phyloP scores from a whole-genome alignment of 495 filamentous ascomycete species.

The Aspergillus asperescens region DNA sequence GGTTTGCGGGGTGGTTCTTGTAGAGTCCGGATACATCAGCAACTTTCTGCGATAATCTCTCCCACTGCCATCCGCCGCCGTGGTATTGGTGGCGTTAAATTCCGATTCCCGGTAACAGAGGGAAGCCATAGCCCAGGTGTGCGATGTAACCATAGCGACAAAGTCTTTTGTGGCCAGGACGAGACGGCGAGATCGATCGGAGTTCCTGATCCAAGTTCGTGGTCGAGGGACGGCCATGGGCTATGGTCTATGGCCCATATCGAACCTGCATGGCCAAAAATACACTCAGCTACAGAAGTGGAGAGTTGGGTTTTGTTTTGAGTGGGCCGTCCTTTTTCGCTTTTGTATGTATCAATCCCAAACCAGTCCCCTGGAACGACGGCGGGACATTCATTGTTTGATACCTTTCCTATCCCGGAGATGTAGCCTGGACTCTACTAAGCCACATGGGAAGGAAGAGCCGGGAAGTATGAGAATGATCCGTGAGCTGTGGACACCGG shows the following conservation, averaged over 20 bases:
- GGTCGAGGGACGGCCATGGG: too few relatives aligned
- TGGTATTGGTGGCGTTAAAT: too few relatives aligned
- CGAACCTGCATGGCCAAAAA: conserved; percentile 32
- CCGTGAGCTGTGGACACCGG: not conserved
- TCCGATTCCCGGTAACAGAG: too few relatives aligned
- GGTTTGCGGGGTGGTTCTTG: too few relatives aligned
- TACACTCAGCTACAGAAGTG: not conserved
- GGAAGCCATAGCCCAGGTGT: too few relatives aligned
- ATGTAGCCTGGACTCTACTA: not conserved
- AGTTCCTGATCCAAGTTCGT: not conserved
- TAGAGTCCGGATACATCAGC: too few relatives aligned
- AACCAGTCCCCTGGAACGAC: not conserved
- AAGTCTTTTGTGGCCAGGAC: too few relatives aligned
- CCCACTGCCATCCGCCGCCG: too few relatives aligned
- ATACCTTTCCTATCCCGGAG: not conserved
- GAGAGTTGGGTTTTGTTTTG: not conserved
- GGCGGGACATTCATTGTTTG: not conserved
- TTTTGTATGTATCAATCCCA: not conserved
- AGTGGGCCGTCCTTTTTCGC: not conserved
- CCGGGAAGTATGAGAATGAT: not conserved
- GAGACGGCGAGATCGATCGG: too few relatives aligned
- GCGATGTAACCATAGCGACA: too few relatives aligned
- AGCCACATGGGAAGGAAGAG: not conserved
- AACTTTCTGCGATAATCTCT: too few relatives aligned
- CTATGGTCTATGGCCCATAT: too few relatives aligned